phyloP scores from a whole-genome alignment of 352 stramenopile species.

The Phytopythium oedochilum region DNA sequence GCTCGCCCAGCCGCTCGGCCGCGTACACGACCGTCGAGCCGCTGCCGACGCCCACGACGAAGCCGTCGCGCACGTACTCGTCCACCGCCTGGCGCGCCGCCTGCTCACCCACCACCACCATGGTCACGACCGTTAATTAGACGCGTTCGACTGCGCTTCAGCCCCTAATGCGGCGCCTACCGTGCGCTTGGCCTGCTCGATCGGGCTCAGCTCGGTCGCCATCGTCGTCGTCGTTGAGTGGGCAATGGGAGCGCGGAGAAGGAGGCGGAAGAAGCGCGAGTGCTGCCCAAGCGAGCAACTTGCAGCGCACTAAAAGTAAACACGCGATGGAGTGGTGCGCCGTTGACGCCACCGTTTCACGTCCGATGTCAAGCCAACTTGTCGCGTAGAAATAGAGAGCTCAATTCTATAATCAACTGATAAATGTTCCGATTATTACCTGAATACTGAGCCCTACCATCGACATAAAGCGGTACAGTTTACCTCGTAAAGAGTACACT shows the following conservation, averaged over 20 bases:
- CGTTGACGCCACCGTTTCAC: background rate
- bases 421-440: too few relatives aligned
- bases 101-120: slow-evolving; percentile 26
- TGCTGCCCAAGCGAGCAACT: background rate
- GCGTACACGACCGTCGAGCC: slow-evolving; percentile 98
- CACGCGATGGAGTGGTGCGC: background rate
- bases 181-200: slow-evolving; percentile 75
- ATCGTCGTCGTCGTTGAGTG: background rate
- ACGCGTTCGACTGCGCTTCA: too few relatives aligned
- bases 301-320: background rate
- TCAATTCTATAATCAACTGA: too few relatives aligned
- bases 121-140: background rate
- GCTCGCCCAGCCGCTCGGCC: slow-evolving; percentile 94
- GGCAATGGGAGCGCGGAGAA: background rate
- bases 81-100: slow-evolving; percentile 86
- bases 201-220: slow-evolving; percentile 34
- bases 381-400: too few relatives aligned
- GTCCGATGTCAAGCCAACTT: too few relatives aligned
- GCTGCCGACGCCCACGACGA: slow-evolving; percentile 97
- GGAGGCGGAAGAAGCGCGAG: background rate
- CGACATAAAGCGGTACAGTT: too few relatives aligned
- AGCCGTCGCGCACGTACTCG: slow-evolving; percentile 91
- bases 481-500: too few relatives aligned
- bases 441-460: too few relatives aligned
- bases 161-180: slow-evolving; percentile 23